Conservation (phyloP, 2,329 filamentous ascomycete genomes). For the Phyllosticta citribraziliensis region DNA sequence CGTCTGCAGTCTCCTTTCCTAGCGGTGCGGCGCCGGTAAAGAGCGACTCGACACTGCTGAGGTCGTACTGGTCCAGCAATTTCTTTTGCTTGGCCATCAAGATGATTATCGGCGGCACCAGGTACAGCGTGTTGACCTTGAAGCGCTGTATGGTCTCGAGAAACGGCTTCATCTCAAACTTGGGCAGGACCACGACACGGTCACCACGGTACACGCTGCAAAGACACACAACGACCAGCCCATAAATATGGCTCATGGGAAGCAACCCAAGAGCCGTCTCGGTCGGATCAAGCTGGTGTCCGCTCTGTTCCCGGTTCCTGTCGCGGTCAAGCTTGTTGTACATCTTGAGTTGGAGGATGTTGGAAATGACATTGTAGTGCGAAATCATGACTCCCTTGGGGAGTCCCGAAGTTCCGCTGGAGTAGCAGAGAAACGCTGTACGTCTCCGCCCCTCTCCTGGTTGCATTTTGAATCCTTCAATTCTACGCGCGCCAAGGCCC, state of each 20-base stretch:
- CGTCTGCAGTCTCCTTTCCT: conserved; percentile 60
- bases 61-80: conserved; percentile 55
- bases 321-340: conserved; percentile 40
- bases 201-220: conserved; percentile 60
- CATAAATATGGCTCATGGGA: conserved; percentile 76
- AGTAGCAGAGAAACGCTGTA: conserved; percentile 70
- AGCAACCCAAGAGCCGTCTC: conserved; percentile 58
- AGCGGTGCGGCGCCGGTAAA: conserved; percentile 73
- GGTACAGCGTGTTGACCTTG: conserved; percentile 56
- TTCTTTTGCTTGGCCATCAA: conserved; percentile 58
- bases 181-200: conserved; percentile 60
- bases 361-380: conserved; percentile 69
- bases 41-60: conserved; percentile 55
- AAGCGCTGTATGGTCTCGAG: conserved; percentile 56
- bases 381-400: conserved; percentile 84
- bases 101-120: conserved; percentile 79
- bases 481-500: conserved; percentile 44
- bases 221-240: conserved; percentile 61
- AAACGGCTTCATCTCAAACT: conserved; percentile 62
- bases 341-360: conserved; percentile 52
- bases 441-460: conserved; percentile 57
- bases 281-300: conserved; percentile 33
- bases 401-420: conserved; percentile 68
- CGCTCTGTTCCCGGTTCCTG: conserved; percentile 29
- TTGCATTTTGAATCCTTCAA: conserved; percentile 50